Base-by-base conservation (phyloP, 2,329 filamentous ascomycete genomes). In the Pezicula radicicola region DNA sequence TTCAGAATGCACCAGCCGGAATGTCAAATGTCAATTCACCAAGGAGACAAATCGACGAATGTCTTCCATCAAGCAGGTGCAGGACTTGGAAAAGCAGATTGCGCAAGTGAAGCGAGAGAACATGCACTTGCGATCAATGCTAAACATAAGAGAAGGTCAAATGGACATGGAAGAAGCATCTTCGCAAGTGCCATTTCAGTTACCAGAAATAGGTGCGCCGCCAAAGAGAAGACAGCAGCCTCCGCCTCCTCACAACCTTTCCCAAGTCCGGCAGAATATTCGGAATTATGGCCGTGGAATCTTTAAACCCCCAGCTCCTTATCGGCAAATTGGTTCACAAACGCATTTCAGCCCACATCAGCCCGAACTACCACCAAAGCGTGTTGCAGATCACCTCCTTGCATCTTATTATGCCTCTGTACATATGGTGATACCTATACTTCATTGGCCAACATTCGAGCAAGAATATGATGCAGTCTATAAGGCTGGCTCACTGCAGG, bases 21-120 rank as follows among this genome's bases (percentile, higher is more conserved):
- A 93, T 67, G 93, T 97, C 59, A 96, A 95, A 70, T 99, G 94
- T 67, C 93, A 97, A 66, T 99, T 99, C 68, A 99, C 94, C 46
- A 99, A 99, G 73, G 94, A 99, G 72, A 99, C 94, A 12, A 99
- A 99, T 69, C 83, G 94, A 53, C 85, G 94, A 56, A 99, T 99
- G 94, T 97, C 94, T 16, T 97, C 93, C 1, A 97, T 97, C 73
- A 99, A 97, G 81, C 94, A 97, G 75, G 89, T 97, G 12, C 94
- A 97, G 71, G 94, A 99, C 68, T 78, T 99, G 25, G 93, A 97
- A 72, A 94, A 91, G 70, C 92, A 97, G 70, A 83, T 97, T 63
- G 82, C 88, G 44, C 81, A 87, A 48, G 80, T 94, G 39, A 89
- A 86, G 66, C 84, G 90, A 52, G 89, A 96, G 68, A 92, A 96